A percentile compares a stretch with the other conserved stretches of the same genome.
phyloP scores from a whole-genome alignment of 176 grass and related monocot species.

The Carex pumila region DNA sequence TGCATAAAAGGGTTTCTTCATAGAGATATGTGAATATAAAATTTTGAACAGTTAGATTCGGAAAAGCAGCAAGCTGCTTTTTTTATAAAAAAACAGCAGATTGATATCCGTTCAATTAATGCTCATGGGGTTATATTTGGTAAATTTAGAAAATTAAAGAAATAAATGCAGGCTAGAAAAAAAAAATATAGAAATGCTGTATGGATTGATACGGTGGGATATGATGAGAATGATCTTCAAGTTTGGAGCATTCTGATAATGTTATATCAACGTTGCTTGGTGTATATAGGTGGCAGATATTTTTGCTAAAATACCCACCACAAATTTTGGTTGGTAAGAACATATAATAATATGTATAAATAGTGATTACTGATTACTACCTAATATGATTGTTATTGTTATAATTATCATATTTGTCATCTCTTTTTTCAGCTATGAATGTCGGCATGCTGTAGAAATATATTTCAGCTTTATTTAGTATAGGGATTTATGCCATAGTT shows the following conservation, averaged over 20 bases:
- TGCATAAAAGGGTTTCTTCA: no score
- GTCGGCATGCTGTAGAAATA: conserved; percentile 5
- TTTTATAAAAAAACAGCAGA: no score
- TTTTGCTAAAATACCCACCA: not conserved
- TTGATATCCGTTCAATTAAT: conserved; percentile 33
- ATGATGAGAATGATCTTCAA: conserved; percentile 12
- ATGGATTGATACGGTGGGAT: conserved; percentile 1
- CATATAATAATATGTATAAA: not conserved
- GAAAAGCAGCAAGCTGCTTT: no score
- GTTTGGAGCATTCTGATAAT: conserved; percentile 22
- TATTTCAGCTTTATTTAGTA: not conserved
- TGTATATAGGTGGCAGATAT: not conserved
- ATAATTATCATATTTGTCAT: not conserved
- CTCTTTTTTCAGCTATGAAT: not conserved
- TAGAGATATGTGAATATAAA: no score
- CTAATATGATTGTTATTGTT: not conserved
- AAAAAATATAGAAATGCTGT: not conserved
- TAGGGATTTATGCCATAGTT: not conserved
- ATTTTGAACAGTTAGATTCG: no score
- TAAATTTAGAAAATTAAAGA: not conserved
- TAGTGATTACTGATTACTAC: not conserved
- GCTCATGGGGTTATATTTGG: conserved; percentile 10
- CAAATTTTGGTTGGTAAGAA: conserved; percentile 3
- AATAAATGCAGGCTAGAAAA: not conserved
- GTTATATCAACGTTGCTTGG: not conserved